phyloP scores from a whole-genome alignment of 257 asterid genomes.

The Capsicum baccatum region DNA sequence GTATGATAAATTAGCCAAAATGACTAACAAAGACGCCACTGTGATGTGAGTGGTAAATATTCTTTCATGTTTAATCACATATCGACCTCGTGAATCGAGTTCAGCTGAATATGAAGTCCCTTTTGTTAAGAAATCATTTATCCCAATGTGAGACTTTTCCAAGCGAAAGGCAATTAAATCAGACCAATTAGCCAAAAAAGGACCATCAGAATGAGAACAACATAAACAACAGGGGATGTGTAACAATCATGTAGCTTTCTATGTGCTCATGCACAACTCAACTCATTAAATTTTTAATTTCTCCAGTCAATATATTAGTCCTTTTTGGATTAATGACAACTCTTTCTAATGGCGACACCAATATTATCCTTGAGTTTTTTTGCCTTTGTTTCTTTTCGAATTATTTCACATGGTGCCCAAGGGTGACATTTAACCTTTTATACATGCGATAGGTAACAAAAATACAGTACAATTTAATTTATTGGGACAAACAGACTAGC shows the following conservation, averaged over 20 bases:
- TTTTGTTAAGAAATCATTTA: too few relatives aligned
- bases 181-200: background rate
- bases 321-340: background rate
- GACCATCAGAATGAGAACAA: background rate
- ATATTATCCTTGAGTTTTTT: background rate
- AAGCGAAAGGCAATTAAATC: background rate
- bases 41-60: too few relatives aligned
- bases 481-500: too few relatives aligned
- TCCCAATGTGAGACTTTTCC: rapidly evolving
- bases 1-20: too few relatives aligned
- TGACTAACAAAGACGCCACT: too few relatives aligned
- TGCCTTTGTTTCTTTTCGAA: background rate
- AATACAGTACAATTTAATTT: too few relatives aligned
- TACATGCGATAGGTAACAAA: too few relatives aligned
- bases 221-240: background rate
- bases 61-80: too few relatives aligned
- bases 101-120: background rate
- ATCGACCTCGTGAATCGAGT: too few relatives aligned
- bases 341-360: background rate
- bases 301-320: background rate
- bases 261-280: background rate
- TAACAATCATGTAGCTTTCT: background rate
- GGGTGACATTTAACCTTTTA: background rate
- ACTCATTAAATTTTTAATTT: background rate
- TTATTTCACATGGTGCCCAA: too few relatives aligned